Evolutionary conservation across 2,329 filamentous ascomycete species (phyloP).

Genomic region (Colletotrichum sp.): DNA sequence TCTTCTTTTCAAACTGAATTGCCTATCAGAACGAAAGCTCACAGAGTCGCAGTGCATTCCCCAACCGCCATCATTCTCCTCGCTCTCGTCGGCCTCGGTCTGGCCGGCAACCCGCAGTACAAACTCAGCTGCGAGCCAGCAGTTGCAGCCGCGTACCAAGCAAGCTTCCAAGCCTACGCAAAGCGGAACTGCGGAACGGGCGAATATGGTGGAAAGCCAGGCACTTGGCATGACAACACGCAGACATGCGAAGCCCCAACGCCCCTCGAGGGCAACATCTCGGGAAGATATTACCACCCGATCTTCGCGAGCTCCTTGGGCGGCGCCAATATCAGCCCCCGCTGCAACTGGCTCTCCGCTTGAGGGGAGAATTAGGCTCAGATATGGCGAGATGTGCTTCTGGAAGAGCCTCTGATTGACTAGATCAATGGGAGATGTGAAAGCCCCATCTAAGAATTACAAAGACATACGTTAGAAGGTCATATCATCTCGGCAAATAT

Average conservation of each 20-base stretch:
- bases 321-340: background rate
- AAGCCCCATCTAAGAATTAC: background rate
- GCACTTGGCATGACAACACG: background rate
- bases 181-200: background rate
- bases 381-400: too few relatives aligned
- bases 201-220: background rate
- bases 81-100: background rate
- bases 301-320: background rate
- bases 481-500: background rate
- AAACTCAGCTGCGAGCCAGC: background rate
- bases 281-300: background rate
- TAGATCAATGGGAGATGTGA: background rate
- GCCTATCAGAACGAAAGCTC: accelerated
- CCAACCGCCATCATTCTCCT: background rate
- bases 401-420: too few relatives aligned
- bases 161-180: background rate
- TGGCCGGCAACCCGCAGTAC: background rate
- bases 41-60: background rate
- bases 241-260: background rate
- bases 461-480: background rate
- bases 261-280: background rate
- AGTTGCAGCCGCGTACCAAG: background rate
- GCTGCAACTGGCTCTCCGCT: background rate
- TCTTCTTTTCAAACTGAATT: too few relatives aligned
- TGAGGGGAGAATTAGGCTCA: background rate